Conservation (phyloP, 2,329 filamentous ascomycete genomes). For the Exserohilum rostratum region DNA sequence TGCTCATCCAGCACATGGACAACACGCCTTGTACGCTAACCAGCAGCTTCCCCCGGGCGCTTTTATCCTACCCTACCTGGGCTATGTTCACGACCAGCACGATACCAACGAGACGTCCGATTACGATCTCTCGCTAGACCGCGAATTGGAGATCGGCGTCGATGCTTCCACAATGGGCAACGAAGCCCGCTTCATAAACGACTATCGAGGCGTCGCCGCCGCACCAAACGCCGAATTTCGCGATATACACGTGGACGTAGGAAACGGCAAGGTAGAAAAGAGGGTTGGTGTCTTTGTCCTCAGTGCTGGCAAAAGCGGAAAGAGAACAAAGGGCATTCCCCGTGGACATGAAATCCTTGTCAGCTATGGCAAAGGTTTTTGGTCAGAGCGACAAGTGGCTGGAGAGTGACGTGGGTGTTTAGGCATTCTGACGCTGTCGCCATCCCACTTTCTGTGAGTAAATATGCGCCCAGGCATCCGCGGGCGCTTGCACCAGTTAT, state of each 20-base stretch:
- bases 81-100: conserved; percentile 54
- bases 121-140: conserved; percentile 60
- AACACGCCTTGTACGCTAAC: conserved; percentile 57
- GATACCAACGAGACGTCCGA: conserved; percentile 52
- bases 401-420: conserved; percentile 10
- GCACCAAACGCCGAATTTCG: conserved; percentile 53
- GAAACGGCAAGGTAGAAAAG: conserved; percentile 51
- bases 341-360: conserved; percentile 59
- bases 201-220: conserved; percentile 57
- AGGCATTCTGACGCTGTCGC: not conserved
- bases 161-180: conserved; percentile 58
- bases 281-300: conserved; percentile 60
- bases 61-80: conserved; percentile 59
- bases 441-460: not conserved
- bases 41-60: conserved; percentile 52
- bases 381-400: conserved; percentile 46
- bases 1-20: conserved; percentile 56
- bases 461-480: not conserved
- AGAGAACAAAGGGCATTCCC: conserved; percentile 53
- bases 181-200: conserved; percentile 60
- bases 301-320: conserved; percentile 56
- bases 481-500: not conserved
- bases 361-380: conserved; percentile 61
- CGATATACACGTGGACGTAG: conserved; percentile 48
- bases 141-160: conserved; percentile 55